These are phyloP conservation scores for Raphanus raphanistrum DNA, from an alignment of 345 rosid genomes.

Conservation along the genomic window DNA sequence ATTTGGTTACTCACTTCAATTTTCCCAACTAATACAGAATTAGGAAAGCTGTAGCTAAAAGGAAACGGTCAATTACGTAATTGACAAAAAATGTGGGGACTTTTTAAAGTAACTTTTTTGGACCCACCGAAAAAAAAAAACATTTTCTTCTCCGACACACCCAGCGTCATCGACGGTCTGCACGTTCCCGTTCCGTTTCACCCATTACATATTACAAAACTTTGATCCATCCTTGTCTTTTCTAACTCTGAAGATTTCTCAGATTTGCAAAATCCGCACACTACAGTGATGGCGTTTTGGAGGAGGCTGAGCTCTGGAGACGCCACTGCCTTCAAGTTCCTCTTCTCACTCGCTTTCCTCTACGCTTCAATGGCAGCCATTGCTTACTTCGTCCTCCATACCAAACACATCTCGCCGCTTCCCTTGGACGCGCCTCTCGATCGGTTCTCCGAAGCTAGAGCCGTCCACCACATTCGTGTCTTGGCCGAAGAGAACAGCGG, in stretches of 20 bases:
- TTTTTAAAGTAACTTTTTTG: neutral
- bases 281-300: slow-evolving; percentile 47
- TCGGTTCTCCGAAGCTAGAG: slow-evolving; percentile 94
- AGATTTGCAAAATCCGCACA: neutral
- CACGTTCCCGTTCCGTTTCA: neutral
- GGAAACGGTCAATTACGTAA: neutral
- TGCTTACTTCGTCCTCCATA: slow-evolving; percentile 58
- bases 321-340: slow-evolving; percentile 57
- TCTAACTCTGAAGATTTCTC: neutral
- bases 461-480: slow-evolving; percentile 78
- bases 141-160: neutral
- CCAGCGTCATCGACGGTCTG: neutral
- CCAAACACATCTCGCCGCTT: slow-evolving; percentile 66
- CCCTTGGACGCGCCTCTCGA: slow-evolving; percentile 71
- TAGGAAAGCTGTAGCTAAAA: neutral
- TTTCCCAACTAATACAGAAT: neutral
- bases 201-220: neutral
- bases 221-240: neutral
- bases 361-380: slow-evolving; percentile 66
- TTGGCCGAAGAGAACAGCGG: slow-evolving; percentile 66
- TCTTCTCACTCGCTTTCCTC: slow-evolving; percentile 52
- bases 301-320: slow-evolving; percentile 52
- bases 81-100: neutral
- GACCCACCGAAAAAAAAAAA: neutral
- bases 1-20: neutral